Base-by-base conservation (phyloP, 257 asterid genomes). In the Perilla frutescens region DNA sequence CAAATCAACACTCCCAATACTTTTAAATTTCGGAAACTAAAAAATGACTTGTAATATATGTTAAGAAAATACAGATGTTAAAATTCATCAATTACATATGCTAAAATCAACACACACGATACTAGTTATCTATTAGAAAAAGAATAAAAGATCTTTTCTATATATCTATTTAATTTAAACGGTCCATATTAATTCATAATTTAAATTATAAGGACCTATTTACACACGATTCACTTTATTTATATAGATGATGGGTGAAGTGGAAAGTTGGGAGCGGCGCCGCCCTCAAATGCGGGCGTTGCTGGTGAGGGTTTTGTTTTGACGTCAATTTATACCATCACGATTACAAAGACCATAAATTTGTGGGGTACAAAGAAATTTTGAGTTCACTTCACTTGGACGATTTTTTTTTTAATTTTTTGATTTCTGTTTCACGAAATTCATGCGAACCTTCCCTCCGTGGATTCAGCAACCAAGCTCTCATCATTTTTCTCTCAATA, bases 311-410 rank as follows among this genome's bases (percentile, higher is more conserved):
- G 11, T 60, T 72, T 57, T 70, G 72, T 1, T 20, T 20, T 20
- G 26, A 20, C 26, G 26, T 76, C 84, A 9, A 45, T 58, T 64
- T 74, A 54, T 8, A 37, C 26, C 9, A 37, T 37, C 26, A 62
- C 55, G 26, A 65, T 34, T 66, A 8, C 34, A 36, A 53, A 32
- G 12, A 5, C 57, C 47, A 62, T 63, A 20, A 62, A 50, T 62
- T 62, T 12, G 71, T 63, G 53, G 68, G 62, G 10, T 8, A 47
- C 7, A 15, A 12, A 62, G 1, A 44, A 47, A 43, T 6, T 6
- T 39, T 45, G 1, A 70, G 73, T 80, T 60, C 84, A 72, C 12
- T 67, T 80, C 73, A 80, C 54, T 20, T 80, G 59, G 84, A 72
- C 81, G 8, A 11, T 14, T 36, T 56, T 43, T 47, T 12, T 9